These are phyloP conservation scores for Boletellus deceptivus DNA, from an alignment of 1,284 basidiomycete species.

Conservation along the genomic window DNA sequence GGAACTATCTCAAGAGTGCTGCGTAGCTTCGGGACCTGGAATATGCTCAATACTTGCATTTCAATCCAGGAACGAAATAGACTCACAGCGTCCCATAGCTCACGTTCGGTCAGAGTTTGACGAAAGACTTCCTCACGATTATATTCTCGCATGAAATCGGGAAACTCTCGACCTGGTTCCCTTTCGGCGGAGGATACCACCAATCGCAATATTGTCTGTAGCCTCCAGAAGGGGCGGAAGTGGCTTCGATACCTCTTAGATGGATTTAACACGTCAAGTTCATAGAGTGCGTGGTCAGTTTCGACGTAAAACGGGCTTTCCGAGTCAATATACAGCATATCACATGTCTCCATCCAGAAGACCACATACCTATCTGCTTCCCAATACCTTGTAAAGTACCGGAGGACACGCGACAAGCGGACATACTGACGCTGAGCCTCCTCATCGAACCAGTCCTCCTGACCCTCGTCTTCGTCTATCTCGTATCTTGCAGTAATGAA, in stretches of 20 bases:
- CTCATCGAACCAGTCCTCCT: slow-evolving; percentile 39
- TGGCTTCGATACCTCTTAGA: slow-evolving; percentile 42
- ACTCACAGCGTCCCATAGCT: slow-evolving; percentile 45
- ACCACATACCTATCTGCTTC: slow-evolving; percentile 37
- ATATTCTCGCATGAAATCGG: slow-evolving; percentile 36
- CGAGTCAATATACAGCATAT: background rate
- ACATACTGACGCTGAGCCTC: slow-evolving; percentile 33
- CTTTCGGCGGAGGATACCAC: slow-evolving; percentile 40
- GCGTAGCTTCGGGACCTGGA: slow-evolving; percentile 34
- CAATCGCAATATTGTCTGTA: slow-evolving; percentile 49
- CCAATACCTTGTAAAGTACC: slow-evolving; percentile 38
- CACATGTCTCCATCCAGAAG: background rate
- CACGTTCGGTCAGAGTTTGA: slow-evolving; percentile 36
- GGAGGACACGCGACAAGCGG: slow-evolving; percentile 34
- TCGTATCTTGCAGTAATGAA: slow-evolving; percentile 33
- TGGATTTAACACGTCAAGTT: slow-evolving; percentile 42
- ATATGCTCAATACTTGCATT: background rate
- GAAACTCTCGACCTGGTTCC: slow-evolving; percentile 27
- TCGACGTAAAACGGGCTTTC: slow-evolving; percentile 59
- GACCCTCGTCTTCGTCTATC: slow-evolving; percentile 44
- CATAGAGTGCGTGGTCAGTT: slow-evolving; percentile 60
- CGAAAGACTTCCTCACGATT: slow-evolving; percentile 38
- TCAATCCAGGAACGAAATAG: background rate
- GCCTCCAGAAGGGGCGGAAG: slow-evolving; percentile 49
- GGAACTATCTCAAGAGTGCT: slow-evolving; percentile 21